These are phyloP conservation scores for Dictyostelium intermedium DNA, from an alignment of 78 protist species.

Conservation along the genomic window DNA sequence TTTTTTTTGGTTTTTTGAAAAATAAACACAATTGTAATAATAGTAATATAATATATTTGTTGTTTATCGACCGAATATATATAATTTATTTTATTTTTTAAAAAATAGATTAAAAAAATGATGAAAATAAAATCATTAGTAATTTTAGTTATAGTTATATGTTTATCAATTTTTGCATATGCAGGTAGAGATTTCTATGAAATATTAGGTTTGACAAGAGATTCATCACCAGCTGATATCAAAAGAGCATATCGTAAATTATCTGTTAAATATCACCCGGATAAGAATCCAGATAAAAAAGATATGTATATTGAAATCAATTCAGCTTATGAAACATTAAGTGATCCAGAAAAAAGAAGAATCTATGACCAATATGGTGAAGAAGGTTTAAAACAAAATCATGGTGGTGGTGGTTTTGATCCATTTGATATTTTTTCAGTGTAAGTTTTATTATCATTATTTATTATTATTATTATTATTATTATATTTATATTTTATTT, in stretches of 20 bases:
- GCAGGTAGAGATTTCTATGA: constrained; percentile 86
- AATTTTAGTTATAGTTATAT: not conserved
- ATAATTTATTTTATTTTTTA: not conserved
- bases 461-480: not conserved
- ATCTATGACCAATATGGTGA: constrained; percentile 94
- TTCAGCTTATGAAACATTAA: constrained; percentile 91
- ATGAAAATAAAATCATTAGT: not conserved
- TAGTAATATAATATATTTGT: not conserved
- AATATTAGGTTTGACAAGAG: constrained; percentile 73
- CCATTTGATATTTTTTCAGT: constrained; percentile 57
- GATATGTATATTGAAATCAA: constrained; percentile 44
- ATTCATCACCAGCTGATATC: constrained; percentile 84
- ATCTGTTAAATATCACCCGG: constrained; percentile 89
- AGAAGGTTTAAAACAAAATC: constrained; percentile 88
- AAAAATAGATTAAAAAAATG: not conserved
- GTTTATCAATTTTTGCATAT: not conserved
- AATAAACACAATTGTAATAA: not conserved
- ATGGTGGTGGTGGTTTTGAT: constrained; percentile 74
- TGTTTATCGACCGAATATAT: too few species aligned
- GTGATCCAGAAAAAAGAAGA: constrained; percentile 89
- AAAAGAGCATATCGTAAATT: constrained; percentile 89
- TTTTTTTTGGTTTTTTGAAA: not conserved
- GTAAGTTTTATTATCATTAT: not conserved
- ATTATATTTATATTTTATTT: not conserved
- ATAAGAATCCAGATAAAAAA: constrained; percentile 85